Conservation (phyloP, 495 filamentous ascomycete species). For the Lophiotrema nucula region DNA sequence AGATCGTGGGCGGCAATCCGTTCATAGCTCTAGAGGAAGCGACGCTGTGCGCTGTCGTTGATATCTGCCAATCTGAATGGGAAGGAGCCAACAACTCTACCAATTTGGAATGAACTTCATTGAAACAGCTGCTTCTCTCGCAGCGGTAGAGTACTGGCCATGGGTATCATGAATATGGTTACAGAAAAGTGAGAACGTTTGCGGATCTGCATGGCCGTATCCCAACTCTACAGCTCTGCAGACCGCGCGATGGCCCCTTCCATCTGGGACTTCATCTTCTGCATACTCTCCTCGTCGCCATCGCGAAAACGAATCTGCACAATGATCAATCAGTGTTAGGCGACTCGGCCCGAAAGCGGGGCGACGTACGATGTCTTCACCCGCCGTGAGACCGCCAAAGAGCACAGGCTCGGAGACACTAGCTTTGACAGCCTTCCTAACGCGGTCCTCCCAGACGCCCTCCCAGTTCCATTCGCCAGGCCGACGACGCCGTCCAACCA, state of each 20-base stretch:
- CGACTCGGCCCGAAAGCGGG: not conserved
- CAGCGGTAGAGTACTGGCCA: no score
- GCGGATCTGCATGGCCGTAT: no score
- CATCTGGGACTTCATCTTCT: constrained; percentile 20
- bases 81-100: no score
- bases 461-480: constrained; percentile 95
- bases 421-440: constrained; percentile 70
- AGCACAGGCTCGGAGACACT: constrained; percentile 74
- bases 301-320: constrained; percentile 26
- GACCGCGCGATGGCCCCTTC: not conserved
- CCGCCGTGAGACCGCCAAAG: constrained; percentile 53
- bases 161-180: not conserved
- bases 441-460: constrained; percentile 85
- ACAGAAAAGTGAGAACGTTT: not conserved
- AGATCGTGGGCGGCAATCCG: no score
- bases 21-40: no score
- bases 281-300: constrained; percentile 20
- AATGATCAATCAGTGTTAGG: not conserved
- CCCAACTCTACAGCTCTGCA: constrained; percentile 3
- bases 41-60: no score
- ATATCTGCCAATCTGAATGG: no score
- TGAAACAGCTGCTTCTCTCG: no score
- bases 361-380: constrained; percentile 24
- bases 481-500: constrained; percentile 46
- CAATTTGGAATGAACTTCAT: no score